Conservation (phyloP, 1,284 basidiomycete species). For the Rhodotorula sp. region DNA sequence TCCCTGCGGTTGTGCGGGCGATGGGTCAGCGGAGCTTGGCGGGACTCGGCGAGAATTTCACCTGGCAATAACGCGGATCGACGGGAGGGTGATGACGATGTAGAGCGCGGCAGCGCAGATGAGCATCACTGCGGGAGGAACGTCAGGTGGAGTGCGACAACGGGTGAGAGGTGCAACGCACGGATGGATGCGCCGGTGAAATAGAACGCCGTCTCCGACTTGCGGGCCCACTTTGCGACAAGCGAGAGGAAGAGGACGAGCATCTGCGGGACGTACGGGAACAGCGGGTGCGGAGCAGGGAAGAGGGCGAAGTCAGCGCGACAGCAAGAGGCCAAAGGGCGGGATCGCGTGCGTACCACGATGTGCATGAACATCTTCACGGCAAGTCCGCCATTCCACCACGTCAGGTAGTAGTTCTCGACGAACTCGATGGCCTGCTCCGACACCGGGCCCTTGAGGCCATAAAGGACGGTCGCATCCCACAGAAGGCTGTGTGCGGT, state of each 20-base stretch:
- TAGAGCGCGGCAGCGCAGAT: constrained; percentile 37
- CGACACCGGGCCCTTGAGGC: constrained; percentile 18
- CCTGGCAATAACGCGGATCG: constrained; percentile 37
- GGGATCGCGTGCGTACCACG: constrained; percentile 16
- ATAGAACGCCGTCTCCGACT: constrained; percentile 37
- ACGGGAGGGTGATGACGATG: constrained; percentile 40
- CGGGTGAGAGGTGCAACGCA: not conserved
- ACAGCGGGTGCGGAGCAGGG: too few species aligned
- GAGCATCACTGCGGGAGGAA: constrained; percentile 24
- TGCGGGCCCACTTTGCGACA: constrained; percentile 37
- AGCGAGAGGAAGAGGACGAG: constrained; percentile 34
- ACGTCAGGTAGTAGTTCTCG: constrained; percentile 42
- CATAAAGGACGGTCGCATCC: constrained; percentile 36
- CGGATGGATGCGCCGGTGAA: constrained; percentile 38
- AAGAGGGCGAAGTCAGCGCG: too few species aligned
- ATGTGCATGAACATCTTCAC: constrained; percentile 43
- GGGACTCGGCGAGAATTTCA: not conserved
- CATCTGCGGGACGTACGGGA: constrained; percentile 12
- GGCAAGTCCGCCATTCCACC: constrained; percentile 41
- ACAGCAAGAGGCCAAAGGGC: not conserved
- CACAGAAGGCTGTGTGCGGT: constrained; percentile 18
- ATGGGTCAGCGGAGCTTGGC: not conserved
- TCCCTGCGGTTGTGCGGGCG: constrained; percentile 14
- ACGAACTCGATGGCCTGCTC: constrained; percentile 22
- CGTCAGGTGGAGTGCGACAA: not conserved